A percentile compares a stretch with the other conserved stretches of the same genome.
Conservation (phyloP, 257 asterid species). For the Jacaranda mimosifolia region DNA sequence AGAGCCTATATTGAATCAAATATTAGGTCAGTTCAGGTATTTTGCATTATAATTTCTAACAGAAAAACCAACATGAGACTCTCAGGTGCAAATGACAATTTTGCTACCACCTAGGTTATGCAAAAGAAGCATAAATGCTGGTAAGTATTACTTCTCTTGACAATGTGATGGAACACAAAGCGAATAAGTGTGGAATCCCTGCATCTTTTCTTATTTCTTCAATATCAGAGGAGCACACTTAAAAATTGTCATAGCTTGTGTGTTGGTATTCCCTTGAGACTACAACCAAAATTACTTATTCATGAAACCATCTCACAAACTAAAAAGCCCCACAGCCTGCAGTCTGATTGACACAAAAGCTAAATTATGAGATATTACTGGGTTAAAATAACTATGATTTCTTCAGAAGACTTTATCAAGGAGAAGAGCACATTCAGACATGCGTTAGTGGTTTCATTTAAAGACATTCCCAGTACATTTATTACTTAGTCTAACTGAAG, state of each 20-base stretch:
- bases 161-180: too few relatives aligned
- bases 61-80: background rate
- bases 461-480: constrained; percentile 8
- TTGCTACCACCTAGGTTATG: background rate
- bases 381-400: background rate
- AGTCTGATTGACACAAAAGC: background rate
- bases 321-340: constrained; percentile 14
- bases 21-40: constrained; percentile 23
- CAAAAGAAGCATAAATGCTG: too few relatives aligned
- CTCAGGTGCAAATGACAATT: constrained; percentile 10
- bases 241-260: constrained; percentile 7
- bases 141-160: too few relatives aligned
- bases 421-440: background rate
- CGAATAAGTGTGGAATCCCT: too few relatives aligned
- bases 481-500: background rate
- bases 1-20: constrained; percentile 7
- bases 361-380: background rate
- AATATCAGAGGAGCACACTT: background rate
- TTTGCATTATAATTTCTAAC: constrained; percentile 7
- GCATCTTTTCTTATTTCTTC: constrained; percentile 14
- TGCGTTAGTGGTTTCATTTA: background rate
- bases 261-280: background rate
- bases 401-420: constrained; percentile 1
- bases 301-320: background rate
- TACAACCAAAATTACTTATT: constrained; percentile 7